A percentile compares a stretch with the other conserved stretches of the same genome.
These are phyloP conservation scores for Monotropa hypopitys DNA, from an alignment of 179 eudicot species.

Conservation along the genomic window DNA sequence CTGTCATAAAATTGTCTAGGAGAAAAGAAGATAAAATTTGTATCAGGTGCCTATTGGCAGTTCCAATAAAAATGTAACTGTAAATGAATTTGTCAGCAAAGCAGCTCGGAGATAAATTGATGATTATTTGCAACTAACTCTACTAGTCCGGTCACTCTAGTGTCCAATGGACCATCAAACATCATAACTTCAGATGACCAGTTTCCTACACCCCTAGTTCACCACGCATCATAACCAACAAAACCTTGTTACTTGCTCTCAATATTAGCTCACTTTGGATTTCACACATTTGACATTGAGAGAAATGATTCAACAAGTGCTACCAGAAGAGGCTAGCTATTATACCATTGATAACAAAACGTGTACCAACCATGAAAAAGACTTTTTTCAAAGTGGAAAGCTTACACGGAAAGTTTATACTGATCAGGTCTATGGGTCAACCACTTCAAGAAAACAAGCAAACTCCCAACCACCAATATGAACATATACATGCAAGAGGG, in stretches of 20 bases:
- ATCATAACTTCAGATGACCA: too few species aligned
- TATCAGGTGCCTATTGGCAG: background rate
- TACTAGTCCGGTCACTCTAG: background rate
- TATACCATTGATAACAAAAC: background rate
- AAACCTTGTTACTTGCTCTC: background rate
- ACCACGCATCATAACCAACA: background rate
- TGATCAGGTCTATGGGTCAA: background rate
- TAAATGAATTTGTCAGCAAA: background rate
- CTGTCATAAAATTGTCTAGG: too few species aligned
- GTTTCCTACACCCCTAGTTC: too few species aligned
- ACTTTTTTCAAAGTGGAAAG: background rate
- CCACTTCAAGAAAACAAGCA: too few species aligned
- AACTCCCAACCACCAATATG: background rate
- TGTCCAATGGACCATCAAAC: background rate
- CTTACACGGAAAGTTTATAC: background rate
- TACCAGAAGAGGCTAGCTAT: background rate
- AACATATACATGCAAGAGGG: background rate
- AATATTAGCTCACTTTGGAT: background rate
- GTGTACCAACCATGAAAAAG: background rate
- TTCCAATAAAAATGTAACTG: background rate
- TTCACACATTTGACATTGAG: background rate
- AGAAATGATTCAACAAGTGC: background rate
- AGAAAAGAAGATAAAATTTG: too few species aligned
- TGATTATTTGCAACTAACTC: background rate
- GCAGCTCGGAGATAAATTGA: background rate